Percentiles rank a stretch among this genome's conserved stretches.
Evolutionary conservation across 2,329 filamentous ascomycete species (phyloP).

Genomic region (Lasiodiplodia theobromae): DNA sequence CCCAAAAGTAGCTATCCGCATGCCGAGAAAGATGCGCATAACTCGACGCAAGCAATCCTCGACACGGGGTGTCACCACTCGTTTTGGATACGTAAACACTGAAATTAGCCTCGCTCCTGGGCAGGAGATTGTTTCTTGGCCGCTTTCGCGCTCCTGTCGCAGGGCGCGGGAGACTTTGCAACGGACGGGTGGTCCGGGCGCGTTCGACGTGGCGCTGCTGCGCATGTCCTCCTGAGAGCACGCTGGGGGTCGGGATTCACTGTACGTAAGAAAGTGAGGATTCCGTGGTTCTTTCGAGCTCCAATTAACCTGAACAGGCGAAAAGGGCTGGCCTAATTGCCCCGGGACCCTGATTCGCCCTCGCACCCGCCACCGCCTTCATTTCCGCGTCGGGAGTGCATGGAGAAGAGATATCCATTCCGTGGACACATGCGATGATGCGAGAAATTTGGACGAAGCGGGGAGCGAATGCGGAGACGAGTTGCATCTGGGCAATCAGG

Average conservation of each 20-base stretch:
- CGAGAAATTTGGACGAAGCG: background rate
- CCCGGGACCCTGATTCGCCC: slow-evolving; percentile 18
- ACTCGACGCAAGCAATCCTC: slow-evolving; percentile 17
- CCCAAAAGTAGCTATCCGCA: slow-evolving; percentile 6
- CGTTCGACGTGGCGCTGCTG: background rate
- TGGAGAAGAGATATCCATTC: slow-evolving; percentile 12
- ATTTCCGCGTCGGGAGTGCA: slow-evolving; percentile 4
- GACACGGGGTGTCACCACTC: slow-evolving; percentile 2
- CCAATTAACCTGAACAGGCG: slow-evolving; percentile 8
- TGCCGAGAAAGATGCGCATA: slow-evolving; percentile 16
- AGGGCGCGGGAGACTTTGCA: background rate
- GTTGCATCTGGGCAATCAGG: slow-evolving; percentile 10
- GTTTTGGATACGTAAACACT: slow-evolving; percentile 10
- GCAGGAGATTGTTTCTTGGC: slow-evolving; percentile 17
- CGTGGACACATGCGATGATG: slow-evolving; percentile 20
- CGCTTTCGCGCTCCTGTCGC: background rate
- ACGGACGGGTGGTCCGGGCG: slow-evolving; percentile 4
- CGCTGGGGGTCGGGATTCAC: background rate
- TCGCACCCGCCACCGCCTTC: slow-evolving; percentile 1
- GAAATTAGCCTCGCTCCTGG: background rate
- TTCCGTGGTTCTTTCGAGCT: slow-evolving; percentile 18
- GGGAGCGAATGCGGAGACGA: slow-evolving; percentile 21
- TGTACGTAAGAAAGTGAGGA: slow-evolving; percentile 17
- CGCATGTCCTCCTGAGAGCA: slow-evolving; percentile 6
- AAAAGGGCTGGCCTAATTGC: slow-evolving; percentile 13